These are phyloP conservation scores for Powellomyces hirtus DNA, from an alignment of 192 early-diverging fungal species.

Conservation along the genomic window DNA sequence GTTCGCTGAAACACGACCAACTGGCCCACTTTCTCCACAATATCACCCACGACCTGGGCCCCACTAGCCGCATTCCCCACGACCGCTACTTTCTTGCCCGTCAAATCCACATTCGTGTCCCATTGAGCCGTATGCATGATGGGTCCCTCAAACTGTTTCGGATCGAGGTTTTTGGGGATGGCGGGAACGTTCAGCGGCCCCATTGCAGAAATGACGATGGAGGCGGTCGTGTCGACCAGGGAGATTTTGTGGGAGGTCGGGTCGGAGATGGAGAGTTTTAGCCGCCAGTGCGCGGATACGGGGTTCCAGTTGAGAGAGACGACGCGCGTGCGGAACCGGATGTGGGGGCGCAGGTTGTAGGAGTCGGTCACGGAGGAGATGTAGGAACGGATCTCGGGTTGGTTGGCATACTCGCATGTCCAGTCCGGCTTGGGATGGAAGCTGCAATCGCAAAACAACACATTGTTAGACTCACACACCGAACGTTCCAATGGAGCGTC, in stretches of 20 bases:
- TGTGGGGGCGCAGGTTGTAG: conserved; percentile 39
- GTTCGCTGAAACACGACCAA: conserved; percentile 45
- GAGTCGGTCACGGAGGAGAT: conserved; percentile 36
- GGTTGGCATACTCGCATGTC: conserved; percentile 34
- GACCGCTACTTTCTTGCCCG: conserved; percentile 45
- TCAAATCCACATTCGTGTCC: conserved; percentile 46
- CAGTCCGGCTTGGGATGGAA: conserved; percentile 38
- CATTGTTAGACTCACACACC: too few relatives aligned
- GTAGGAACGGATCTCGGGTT: conserved; percentile 47
- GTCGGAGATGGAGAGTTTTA: conserved; percentile 17
- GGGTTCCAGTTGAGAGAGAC: conserved; percentile 28
- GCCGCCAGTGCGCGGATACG: background rate
- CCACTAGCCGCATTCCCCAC: conserved; percentile 45
- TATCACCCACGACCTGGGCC: conserved; percentile 39
- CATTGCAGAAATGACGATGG: conserved; percentile 46
- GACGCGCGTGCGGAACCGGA: conserved; percentile 45
- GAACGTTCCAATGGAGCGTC: background rate
- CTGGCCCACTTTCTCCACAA: conserved; percentile 32
- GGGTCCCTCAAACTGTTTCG: conserved; percentile 49
- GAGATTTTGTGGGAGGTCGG: conserved; percentile 7
- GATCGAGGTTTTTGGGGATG: conserved; percentile 40
- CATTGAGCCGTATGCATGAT: conserved; percentile 56
- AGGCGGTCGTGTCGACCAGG: conserved; percentile 22
- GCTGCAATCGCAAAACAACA: too few relatives aligned
- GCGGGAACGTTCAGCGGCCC: conserved; percentile 50